Evolutionary conservation across 2,329 filamentous ascomycete species (phyloP).

Genomic region (Diaporthe capsici): DNA sequence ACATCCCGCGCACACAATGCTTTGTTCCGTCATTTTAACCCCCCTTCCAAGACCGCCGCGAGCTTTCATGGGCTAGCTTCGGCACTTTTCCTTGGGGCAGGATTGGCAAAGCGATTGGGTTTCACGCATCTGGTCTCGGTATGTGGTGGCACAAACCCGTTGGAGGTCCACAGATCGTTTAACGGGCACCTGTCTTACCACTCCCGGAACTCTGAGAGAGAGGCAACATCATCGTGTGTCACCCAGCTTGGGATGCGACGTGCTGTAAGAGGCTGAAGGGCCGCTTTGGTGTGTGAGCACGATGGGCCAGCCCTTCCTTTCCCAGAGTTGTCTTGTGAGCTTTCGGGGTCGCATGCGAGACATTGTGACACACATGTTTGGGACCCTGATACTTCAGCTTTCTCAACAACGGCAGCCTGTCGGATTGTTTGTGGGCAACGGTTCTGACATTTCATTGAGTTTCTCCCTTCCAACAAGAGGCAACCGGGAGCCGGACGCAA

Average conservation of each 20-base stretch:
- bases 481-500: neutral
- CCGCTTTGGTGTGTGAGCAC: slow-evolving; percentile 14
- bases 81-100: slow-evolving; percentile 24
- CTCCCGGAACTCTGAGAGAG: neutral
- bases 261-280: slow-evolving; percentile 20
- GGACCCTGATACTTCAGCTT: neutral
- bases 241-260: neutral
- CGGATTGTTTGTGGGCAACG: too few relatives aligned
- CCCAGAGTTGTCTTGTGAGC: slow-evolving; percentile 1
- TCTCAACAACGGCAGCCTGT: neutral
- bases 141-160: slow-evolving; percentile 18
- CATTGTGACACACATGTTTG: neutral
- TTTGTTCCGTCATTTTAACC: slow-evolving; percentile 16
- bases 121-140: slow-evolving; percentile 15
- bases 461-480: neutral
- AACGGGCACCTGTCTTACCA: neutral
- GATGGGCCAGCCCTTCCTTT: neutral
- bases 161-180: slow-evolving; percentile 7
- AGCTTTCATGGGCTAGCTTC: slow-evolving; percentile 21
- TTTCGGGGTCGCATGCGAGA: neutral
- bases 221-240: slow-evolving; percentile 9
- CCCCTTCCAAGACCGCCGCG: neutral
- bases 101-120: slow-evolving; percentile 29
- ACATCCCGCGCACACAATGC: slow-evolving; percentile 18
- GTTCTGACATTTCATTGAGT: too few relatives aligned